phyloP scores from a whole-genome alignment of 176 grass and related monocot genomes.

The Phragmites australis region DNA sequence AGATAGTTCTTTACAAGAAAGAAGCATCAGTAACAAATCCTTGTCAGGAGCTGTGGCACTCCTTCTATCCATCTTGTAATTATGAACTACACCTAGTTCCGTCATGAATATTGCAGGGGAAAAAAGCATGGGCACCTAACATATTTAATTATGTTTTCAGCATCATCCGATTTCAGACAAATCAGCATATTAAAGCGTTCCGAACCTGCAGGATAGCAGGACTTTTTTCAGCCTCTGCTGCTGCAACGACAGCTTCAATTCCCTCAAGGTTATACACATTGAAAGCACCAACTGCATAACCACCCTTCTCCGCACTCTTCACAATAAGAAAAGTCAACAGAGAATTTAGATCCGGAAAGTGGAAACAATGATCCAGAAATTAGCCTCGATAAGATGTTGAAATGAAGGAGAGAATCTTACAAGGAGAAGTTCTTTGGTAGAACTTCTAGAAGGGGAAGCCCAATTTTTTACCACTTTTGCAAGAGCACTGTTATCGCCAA shows the following conservation, averaged over 20 bases:
- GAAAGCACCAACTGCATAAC: slow-evolving; percentile 96
- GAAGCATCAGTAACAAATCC: slow-evolving; percentile 10
- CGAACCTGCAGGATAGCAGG: slow-evolving; percentile 92
- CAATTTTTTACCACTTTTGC: slow-evolving; percentile 82
- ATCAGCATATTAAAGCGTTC: slow-evolving; percentile 24
- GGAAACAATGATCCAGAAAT: slow-evolving; percentile 24
- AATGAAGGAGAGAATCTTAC: slow-evolving; percentile 55
- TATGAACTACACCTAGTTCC: not conserved
- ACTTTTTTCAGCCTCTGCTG: slow-evolving; percentile 84
- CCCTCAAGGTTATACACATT: slow-evolving; percentile 98
- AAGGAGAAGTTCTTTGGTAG: slow-evolving; percentile 76
- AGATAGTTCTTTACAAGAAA: not conserved
- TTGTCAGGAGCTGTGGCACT: not conserved
- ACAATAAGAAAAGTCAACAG: slow-evolving; percentile 37
- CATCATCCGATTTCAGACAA: not conserved
- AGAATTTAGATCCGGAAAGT: slow-evolving; percentile 33
- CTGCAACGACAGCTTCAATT: slow-evolving; percentile 88
- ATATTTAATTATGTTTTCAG: slow-evolving; percentile 7
- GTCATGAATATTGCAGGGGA: not conserved
- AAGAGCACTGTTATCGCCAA: slow-evolving; percentile 82
- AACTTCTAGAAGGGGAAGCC: slow-evolving; percentile 63
- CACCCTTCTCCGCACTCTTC: slow-evolving; percentile 81
- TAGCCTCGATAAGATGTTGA: slow-evolving; percentile 15
- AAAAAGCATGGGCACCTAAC: not conserved
- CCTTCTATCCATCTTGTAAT: not conserved